phyloP scores from a whole-genome alignment of 768 basidiomycete genomes.

The Russula dissimulans region DNA sequence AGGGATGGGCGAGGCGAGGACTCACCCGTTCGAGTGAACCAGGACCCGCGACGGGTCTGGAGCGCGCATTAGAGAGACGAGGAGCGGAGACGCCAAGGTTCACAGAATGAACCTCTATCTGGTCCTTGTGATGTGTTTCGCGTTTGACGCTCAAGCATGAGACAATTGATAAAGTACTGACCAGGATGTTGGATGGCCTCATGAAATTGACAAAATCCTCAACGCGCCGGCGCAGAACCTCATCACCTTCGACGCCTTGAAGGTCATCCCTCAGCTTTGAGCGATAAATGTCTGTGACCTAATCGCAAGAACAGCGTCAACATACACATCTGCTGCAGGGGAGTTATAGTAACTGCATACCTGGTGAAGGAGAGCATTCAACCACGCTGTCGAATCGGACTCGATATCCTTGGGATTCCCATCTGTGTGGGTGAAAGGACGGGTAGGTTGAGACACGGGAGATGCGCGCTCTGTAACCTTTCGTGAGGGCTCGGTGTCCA shows the following conservation, averaged over 20 bases:
- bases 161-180: constrained; percentile 27
- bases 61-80: constrained; percentile 58
- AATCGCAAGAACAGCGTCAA: background rate
- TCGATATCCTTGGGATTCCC: constrained; percentile 22
- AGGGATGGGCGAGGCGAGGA: background rate
- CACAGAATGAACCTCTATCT: constrained; percentile 77
- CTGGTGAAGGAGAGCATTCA: constrained; percentile 79
- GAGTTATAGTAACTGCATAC: constrained; percentile 32
- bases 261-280: constrained; percentile 66
- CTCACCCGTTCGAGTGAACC: constrained; percentile 19
- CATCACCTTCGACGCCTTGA: constrained; percentile 67
- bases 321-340: background rate
- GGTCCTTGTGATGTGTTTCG: constrained; percentile 44
- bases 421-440: background rate
- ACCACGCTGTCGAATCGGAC: constrained; percentile 82
- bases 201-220: constrained; percentile 76
- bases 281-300: constrained; percentile 64
- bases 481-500: constrained; percentile 61
- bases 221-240: constrained; percentile 67
- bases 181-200: constrained; percentile 61
- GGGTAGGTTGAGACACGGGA: background rate
- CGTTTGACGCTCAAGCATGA: background rate
- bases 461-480: constrained; percentile 28
- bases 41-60: constrained; percentile 29
- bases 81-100: constrained; percentile 80